Base-by-base conservation (phyloP, 139 green algal genomes). In the Picochlorum sp. region DNA sequence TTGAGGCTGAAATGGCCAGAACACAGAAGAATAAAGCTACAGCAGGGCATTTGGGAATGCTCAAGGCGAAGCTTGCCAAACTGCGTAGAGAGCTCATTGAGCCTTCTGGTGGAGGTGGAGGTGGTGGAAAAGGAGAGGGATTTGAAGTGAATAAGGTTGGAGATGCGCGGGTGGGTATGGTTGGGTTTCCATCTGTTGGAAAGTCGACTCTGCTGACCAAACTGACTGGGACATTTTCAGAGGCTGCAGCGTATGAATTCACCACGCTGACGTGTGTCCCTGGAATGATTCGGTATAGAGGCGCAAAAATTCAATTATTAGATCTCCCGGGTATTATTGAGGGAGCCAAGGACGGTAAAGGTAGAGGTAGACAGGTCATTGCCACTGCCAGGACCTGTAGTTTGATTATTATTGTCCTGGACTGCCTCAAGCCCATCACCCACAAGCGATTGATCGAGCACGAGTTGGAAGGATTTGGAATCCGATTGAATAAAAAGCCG, bases 11-110 rank as follows among this genome's bases (percentile, higher is more conserved):
- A 89, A 99, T 98, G 92, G 89, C 88, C 2, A 86, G 79, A 65
- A 99, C 94, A n/a, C 94, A 99, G 76, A 98, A 98, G 77, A 99
- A 98, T 73, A 98, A 99, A 76, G 94, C 92, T 24, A 98, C 92
- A 11, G 72, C 66, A 8, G 80, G 72, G 1, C 93, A 98, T 65
- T 66, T 98, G 58, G 94, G 94, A 23, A 79, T 88, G 65, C 80
- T 98, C 1, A 97, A 97, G 85, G 92, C 94, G 56, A 99, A 99
- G 76, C 77, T 99, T 6, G 94, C 94, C 20, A 99, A 99, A 84
- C 78, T 99, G 26, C 70, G 88, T 32, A 68, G 92, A 57, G 92
- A 99, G 64, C 75, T 99, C 49, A 71, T 99, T 49, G 93, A 97
- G 45, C 88, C 84, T 2, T 66, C 49, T 16, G 65, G 69, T 18